Conservation (phyloP, 2,329 filamentous ascomycete genomes). For the Botrytis sinoallii region DNA sequence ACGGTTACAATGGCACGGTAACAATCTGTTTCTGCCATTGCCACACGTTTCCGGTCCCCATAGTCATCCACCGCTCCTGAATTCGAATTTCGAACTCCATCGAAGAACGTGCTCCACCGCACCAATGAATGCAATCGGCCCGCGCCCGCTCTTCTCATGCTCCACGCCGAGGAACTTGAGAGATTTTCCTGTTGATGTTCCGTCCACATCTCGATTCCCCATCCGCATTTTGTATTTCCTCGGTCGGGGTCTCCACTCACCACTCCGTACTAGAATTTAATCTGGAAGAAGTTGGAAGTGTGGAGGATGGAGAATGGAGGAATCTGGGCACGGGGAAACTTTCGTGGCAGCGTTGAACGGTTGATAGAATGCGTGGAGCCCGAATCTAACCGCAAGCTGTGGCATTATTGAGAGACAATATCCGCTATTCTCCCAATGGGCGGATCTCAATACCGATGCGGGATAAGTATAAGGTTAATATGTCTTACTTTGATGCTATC, state of each 20-base stretch:
- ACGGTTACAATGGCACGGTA: not conserved
- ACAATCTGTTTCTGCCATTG: not conserved
- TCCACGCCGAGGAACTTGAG: constrained; percentile 9
- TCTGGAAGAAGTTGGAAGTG: not conserved
- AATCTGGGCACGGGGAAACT: constrained; percentile 6
- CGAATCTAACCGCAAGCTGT: not conserved
- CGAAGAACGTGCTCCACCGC: constrained; percentile 11
- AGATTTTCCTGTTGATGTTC: not conserved
- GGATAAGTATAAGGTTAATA: constrained; percentile 1
- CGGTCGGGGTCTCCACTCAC: not conserved
- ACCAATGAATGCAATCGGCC: constrained; percentile 2
- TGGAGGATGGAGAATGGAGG: constrained; percentile 15
- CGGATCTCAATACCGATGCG: not conserved
- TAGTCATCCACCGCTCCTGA: constrained; percentile 1
- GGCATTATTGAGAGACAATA: not conserved
- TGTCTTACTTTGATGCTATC: constrained; percentile 6
- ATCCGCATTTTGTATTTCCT: constrained; percentile 9
- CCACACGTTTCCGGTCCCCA: not conserved
- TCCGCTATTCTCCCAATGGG: not conserved
- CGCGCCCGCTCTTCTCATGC: not conserved
- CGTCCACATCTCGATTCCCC: not conserved
- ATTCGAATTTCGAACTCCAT: not conserved
- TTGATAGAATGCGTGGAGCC: not conserved
- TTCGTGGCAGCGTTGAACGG: not conserved
- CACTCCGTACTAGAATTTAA: not conserved